Percentiles rank a stretch among this genome's conserved stretches.
phyloP scores from a whole-genome alignment of 2,329 filamentous ascomycete genomes.

The Daldinia eschscholtzii region DNA sequence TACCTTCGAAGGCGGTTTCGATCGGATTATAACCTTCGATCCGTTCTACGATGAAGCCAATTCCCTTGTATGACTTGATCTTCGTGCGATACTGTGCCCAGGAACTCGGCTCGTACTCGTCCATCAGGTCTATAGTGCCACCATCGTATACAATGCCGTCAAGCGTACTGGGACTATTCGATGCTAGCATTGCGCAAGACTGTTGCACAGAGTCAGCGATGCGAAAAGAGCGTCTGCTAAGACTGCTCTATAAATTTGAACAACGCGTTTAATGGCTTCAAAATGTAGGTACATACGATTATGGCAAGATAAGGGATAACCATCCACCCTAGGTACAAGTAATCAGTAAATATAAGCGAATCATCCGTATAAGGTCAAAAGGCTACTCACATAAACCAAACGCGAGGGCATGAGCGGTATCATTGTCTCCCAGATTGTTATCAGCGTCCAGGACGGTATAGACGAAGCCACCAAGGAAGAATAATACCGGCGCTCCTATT shows the following conservation, averaged over 20 bases:
- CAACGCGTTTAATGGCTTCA: background rate
- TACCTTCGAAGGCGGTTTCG: conserved; percentile 49
- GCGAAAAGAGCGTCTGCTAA: background rate
- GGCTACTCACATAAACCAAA: conserved; percentile 53
- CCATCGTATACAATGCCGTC: conserved; percentile 52
- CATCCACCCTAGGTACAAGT: conserved; percentile 51
- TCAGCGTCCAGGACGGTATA: conserved; percentile 51
- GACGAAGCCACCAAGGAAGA: conserved; percentile 51
- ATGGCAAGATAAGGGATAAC: conserved; percentile 53
- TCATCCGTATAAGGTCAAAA: no score
- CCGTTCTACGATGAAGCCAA: conserved; percentile 32
- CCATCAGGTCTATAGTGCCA: conserved; percentile 34
- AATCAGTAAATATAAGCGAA: conserved; percentile 12
- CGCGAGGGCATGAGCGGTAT: conserved; percentile 51
- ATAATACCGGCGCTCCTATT: conserved; percentile 49
- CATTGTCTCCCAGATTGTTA: conserved; percentile 49
- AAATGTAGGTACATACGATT: conserved; percentile 35
- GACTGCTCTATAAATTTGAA: background rate
- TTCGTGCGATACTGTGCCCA: conserved; percentile 39
- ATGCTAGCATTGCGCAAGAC: conserved; percentile 52
- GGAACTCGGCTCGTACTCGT: conserved; percentile 45
- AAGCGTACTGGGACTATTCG: conserved; percentile 50
- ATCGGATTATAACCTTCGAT: conserved; percentile 47
- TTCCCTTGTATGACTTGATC: conserved; percentile 25
- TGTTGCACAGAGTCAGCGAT: conserved; percentile 13